phyloP scores from a whole-genome alignment of 1,139 yeast genomes.

The Suhomyces yuchorum region DNA sequence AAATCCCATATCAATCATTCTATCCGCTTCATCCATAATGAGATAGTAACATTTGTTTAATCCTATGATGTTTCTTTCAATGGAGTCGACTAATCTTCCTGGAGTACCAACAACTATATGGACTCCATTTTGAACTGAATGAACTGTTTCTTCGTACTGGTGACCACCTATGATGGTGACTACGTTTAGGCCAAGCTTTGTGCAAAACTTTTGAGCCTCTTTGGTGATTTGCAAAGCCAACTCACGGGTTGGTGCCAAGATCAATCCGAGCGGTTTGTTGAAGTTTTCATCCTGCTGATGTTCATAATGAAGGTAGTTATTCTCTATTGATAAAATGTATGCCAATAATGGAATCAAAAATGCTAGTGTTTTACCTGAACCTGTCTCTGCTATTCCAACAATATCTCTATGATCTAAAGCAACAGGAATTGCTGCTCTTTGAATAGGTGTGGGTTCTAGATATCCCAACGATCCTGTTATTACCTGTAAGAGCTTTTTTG shows the following conservation, averaged over 20 bases:
- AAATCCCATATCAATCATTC: conserved; percentile 94
- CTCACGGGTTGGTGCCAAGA: conserved; percentile 92
- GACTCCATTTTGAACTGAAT: conserved; percentile 63
- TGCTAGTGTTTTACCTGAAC: conserved; percentile 93
- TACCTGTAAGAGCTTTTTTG: conserved; percentile 41
- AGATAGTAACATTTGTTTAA: conserved; percentile 66
- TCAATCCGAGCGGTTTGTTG: conserved; percentile 55
- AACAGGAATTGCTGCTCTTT: conserved; percentile 82
- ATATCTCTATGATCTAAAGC: conserved; percentile 64
- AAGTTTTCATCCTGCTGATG: conserved; percentile 32
- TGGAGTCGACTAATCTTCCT: conserved; percentile 79
- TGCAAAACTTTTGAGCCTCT: conserved; percentile 59
- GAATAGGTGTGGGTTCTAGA: conserved; percentile 81
- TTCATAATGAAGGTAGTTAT: conserved; percentile 38
- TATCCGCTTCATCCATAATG: conserved; percentile 90
- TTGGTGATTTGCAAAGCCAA: conserved; percentile 81
- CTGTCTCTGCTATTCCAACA: conserved; percentile 93
- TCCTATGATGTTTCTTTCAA: conserved; percentile 65
- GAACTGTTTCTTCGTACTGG: conserved; percentile 71
- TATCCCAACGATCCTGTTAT: conserved; percentile 46
- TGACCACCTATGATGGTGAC: conserved; percentile 90
- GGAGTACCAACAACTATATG: conserved; percentile 93
- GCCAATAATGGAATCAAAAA: conserved; percentile 76
- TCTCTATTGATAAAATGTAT: conserved; percentile 48
- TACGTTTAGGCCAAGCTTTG: conserved; percentile 46